phyloP scores from a whole-genome alignment of 176 grass and related monocot species.

The Phyllostachys edulis region DNA sequence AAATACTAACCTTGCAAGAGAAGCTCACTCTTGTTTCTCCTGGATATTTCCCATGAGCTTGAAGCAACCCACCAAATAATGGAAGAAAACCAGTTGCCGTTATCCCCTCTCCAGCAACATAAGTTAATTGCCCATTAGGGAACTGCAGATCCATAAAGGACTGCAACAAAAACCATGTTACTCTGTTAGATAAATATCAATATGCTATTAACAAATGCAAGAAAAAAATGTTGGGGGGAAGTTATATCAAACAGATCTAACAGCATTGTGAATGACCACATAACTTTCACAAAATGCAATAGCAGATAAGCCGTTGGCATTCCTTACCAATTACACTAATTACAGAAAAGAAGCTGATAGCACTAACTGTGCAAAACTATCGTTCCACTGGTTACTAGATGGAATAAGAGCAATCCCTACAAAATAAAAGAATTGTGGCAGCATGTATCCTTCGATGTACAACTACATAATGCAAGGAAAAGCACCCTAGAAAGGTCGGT shows the following conservation, averaged over 20 bases:
- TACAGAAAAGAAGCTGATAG: not conserved
- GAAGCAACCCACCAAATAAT: slow-evolving; percentile 78
- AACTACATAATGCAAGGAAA: slow-evolving; percentile 8
- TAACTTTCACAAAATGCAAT: not conserved
- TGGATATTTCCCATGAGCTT: slow-evolving; percentile 85
- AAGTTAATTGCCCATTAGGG: slow-evolving; percentile 92
- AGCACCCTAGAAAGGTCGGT: not conserved
- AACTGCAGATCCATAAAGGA: slow-evolving; percentile 95
- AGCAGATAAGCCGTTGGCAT: not conserved
- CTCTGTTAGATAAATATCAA: not conserved
- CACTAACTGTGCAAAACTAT: not conserved
- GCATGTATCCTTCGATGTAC: not conserved
- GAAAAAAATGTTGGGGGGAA: not conserved
- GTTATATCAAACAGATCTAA: not conserved
- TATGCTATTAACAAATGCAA: not conserved
- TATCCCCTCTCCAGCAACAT: slow-evolving; percentile 87
- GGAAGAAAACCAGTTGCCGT: slow-evolving; percentile 85
- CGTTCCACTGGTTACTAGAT: not conserved
- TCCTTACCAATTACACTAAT: not conserved
- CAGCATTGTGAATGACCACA: not conserved
- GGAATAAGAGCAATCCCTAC: not conserved
- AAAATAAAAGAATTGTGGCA: not conserved
- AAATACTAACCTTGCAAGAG: slow-evolving; percentile 74
- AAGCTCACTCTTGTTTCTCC: slow-evolving; percentile 89
- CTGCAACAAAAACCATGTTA: slow-evolving; percentile 40